Evolutionary conservation across 2,329 filamentous ascomycete species (phyloP).

Genomic region (Aureobasidium sp.): DNA sequence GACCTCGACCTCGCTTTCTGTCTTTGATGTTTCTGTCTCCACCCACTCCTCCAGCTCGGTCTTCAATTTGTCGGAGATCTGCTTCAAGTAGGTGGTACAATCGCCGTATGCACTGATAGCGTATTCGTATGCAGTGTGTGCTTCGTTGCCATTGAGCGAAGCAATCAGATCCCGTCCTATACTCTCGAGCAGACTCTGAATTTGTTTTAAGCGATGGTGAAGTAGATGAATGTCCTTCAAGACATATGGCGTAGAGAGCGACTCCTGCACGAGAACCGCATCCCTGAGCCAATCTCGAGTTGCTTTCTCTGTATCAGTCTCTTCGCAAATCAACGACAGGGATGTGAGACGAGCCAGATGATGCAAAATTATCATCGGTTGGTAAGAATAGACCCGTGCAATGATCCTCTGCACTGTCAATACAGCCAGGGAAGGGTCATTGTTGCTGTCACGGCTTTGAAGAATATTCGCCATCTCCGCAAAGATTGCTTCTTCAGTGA

Average conservation of each 20-base stretch:
- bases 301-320: neutral
- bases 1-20: neutral
- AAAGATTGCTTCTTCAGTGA: neutral
- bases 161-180: neutral
- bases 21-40: neutral
- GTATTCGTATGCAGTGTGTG: neutral
- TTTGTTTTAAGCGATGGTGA: neutral
- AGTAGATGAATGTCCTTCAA: neutral
- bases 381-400: neutral
- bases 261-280: constrained; percentile 10
- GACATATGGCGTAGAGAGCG: neutral
- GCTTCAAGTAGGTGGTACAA: neutral
- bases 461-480: neutral
- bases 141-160: neutral
- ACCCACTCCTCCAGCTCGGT: neutral
- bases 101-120: neutral
- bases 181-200: neutral
- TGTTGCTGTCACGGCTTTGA: neutral
- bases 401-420: neutral
- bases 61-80: neutral
- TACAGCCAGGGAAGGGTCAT: neutral
- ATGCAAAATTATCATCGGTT: neutral
- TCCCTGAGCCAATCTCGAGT: constrained; percentile 11
- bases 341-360: neutral
- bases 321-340: neutral